A percentile compares a stretch with the other conserved stretches of the same genome.
Evolutionary conservation across 495 filamentous ascomycete species (phyloP).

Genomic region (Lasiosphaeria hispida): DNA sequence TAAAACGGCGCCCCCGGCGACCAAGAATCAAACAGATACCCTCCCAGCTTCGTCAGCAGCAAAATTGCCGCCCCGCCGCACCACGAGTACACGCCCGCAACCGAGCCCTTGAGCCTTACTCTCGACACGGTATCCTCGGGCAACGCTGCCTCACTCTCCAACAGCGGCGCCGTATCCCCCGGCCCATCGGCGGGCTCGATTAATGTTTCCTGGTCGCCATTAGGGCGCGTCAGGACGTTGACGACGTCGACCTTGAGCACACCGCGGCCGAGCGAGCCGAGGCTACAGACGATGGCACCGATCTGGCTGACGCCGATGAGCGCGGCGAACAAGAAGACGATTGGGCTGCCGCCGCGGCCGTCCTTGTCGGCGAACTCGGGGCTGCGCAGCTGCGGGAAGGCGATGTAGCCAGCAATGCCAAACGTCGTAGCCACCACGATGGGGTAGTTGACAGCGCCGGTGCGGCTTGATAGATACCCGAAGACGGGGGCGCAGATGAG

Average conservation of each 20-base stretch:
- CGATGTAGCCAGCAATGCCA: conserved; percentile 72
- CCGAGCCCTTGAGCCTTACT: conserved; percentile 78
- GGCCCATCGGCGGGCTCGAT: conserved; percentile 23
- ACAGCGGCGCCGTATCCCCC: conserved; percentile 32
- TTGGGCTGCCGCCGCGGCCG: conserved; percentile 57
- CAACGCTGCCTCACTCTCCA: conserved; percentile 21
- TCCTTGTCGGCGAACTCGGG: conserved; percentile 63
- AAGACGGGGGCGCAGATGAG: conserved; percentile 82
- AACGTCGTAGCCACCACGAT: conserved; percentile 66
- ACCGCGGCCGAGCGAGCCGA: conserved; percentile 78
- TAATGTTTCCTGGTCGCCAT: conserved; percentile 28
- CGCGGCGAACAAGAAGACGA: conserved; percentile 72
- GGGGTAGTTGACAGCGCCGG: conserved; percentile 64
- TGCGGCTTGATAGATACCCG: conserved; percentile 69
- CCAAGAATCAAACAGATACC: conserved; percentile 71
- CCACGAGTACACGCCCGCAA: conserved; percentile 89
- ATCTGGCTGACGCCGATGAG: conserved; percentile 89
- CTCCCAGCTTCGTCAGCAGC: conserved; percentile 88
- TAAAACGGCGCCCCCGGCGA: conserved; percentile 79
- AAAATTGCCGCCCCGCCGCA: conserved; percentile 90
- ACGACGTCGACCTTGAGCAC: conserved; percentile 59
- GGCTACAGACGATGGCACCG: conserved; percentile 88
- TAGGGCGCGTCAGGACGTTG: conserved; percentile 13
- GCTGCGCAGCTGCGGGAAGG: conserved; percentile 65
- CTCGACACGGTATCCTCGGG: conserved; percentile 35